Base-by-base conservation (phyloP, 116 monocot genomes). In the Dioscorea cayenensis region DNA sequence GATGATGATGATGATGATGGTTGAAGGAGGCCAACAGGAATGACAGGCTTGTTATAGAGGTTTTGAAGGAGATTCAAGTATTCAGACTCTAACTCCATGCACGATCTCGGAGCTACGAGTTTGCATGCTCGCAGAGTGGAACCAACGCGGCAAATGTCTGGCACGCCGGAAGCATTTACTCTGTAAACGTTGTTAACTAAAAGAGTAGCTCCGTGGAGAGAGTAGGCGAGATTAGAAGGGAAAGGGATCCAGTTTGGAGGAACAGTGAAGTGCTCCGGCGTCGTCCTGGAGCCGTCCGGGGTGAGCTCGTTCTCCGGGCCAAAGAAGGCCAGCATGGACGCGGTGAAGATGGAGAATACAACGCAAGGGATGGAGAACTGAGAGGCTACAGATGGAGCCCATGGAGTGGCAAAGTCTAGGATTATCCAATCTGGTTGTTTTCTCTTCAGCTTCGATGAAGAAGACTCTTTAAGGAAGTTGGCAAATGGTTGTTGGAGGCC, bases 371-470 rank as follows among this genome's bases (percentile, higher is more conserved):
- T 21, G 18, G 62, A 48, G 60, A 60, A 8, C 9, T 65, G 21
- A 16, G 64, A 36, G 1, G 76, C 78, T 7, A 75, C 22, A 2
- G 18, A 17, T 17, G 83, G 52, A 6, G 62, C 52, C 83, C 80
- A 83, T 25, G 64, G 49, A 4, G 66, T 38, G 29, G 70, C n/a
- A 73, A 72, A 84, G 64, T 84, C 80, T 32, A 58, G 35, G 61
- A 81, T 14, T 32, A 86, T 70, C 83, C 86, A 86, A 49, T 80
- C 77, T 8, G 79, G 78, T 21, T 25, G 78, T 21, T 25, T 25
- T 25, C 25, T 25, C 25, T 25, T 25, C 25, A 25, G 25, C 25
- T 25, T 25, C 1, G 25, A 25, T 25, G 25, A 25, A 25, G 25
- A 25, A 25, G 25, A 25, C 25, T 51, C 16, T 4, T 5, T 0